Evolutionary conservation across 1,284 basidiomycete species (phyloP), one percentile per base, ranked within the genome.

Genomic region (Ustilago tritici): DNA sequence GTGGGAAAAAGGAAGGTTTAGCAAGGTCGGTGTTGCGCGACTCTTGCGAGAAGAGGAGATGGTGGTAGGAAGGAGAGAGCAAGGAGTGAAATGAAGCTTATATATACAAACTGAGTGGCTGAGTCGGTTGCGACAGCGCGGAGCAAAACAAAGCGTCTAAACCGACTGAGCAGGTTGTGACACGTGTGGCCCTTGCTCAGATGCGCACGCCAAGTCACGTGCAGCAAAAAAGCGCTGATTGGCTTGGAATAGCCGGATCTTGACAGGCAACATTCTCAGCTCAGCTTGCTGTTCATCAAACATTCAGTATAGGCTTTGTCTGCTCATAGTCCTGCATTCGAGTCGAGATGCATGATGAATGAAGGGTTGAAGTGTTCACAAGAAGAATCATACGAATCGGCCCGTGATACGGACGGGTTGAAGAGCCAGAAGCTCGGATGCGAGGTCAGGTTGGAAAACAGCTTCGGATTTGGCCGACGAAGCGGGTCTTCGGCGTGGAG

Each of bases 401-500:
- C 23, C n/a, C 23, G 15, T 36, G 54, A 28, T 56, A 11, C 34
- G 52, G 34, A 36, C 32, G 4, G 34, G 17, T 54, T 34, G 52
- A 54, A 17, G 52, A 36, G 10, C n/a, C n/a, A 14, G 23, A 4
- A 9, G 14, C n/a, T 23, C 0, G 23, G 19, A 50, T 50, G 49
- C 49, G 31, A 50, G 49, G 49, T 50, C 31, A 50, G 49, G 49
- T 28, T 50, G 38, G 35, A 38, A 49, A 36, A 34, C 15, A 31
- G 23, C 31, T 47, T 63, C 61, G 61, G 66, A 63, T 7, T 63
- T 69, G 60, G 61, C 61, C 66, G 66, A 69, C 46, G 14, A 46
- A 23, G n/a, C 40, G 47, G 40, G 38, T 56, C 55, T 31, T 57
- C 62, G 56, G 53, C 47, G 47, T 34, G 59, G 54, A 56, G 66